Conservation (phyloP, 2,329 filamentous ascomycete species). For the Beauveria medogensis region DNA sequence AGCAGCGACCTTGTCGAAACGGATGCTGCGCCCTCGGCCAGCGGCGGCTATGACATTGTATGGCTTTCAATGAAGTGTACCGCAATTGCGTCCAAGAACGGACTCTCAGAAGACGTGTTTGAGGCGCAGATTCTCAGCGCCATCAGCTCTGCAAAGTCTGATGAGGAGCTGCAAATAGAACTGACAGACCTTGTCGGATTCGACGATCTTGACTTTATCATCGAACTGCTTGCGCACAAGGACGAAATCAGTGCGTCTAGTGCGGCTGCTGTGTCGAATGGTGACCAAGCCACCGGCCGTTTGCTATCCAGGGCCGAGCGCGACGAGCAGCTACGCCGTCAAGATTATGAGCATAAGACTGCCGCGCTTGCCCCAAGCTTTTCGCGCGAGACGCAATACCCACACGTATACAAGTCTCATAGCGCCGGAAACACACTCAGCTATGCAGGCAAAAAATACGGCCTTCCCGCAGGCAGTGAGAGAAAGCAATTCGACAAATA, state of each 20-base stretch:
- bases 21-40: slow-evolving; percentile 21
- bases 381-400: slow-evolving; percentile 69
- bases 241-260: slow-evolving; percentile 52
- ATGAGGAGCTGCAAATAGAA: slow-evolving; percentile 85
- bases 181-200: slow-evolving; percentile 88
- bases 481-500: slow-evolving; percentile 68
- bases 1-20: slow-evolving; percentile 57
- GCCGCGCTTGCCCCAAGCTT: slow-evolving; percentile 62
- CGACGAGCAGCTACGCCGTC: slow-evolving; percentile 65
- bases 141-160: slow-evolving; percentile 56
- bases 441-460: slow-evolving; percentile 71
- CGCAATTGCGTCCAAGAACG: slow-evolving; percentile 57
- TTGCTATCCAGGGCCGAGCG: slow-evolving; percentile 71
- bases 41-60: slow-evolving; percentile 41
- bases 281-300: slow-evolving; percentile 33
- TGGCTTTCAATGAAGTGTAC: slow-evolving; percentile 70
- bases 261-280: slow-evolving; percentile 22
- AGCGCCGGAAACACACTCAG: slow-evolving; percentile 81
- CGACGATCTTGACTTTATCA: slow-evolving; percentile 86
- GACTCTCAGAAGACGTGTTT: slow-evolving; percentile 61
- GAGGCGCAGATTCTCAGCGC: slow-evolving; percentile 70
- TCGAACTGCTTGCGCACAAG: slow-evolving; percentile 76
- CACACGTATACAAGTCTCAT: slow-evolving; percentile 84
- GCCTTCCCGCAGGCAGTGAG: slow-evolving; percentile 66
- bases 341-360: slow-evolving; percentile 78